A percentile compares a stretch with the other conserved stretches of the same genome.
Conservation (phyloP, 441 rosid genomes). For the Arabidopsis lyrata region DNA sequence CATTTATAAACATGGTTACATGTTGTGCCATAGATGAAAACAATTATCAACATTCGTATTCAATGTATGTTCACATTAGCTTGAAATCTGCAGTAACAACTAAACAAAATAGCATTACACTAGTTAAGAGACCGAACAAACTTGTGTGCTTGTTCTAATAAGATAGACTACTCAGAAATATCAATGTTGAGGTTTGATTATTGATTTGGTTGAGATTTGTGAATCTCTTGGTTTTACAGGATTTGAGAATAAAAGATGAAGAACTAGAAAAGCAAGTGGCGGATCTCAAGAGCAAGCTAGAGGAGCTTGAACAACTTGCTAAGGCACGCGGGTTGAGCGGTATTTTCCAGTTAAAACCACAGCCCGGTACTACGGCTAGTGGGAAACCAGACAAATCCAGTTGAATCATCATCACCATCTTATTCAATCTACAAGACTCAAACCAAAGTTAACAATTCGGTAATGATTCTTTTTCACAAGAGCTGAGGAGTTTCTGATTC, state of each 20-base stretch:
- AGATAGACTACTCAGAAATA: neutral
- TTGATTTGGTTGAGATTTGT: constrained; percentile 21
- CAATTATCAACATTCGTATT: neutral
- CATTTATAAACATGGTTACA: neutral
- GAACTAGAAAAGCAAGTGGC: constrained; percentile 60
- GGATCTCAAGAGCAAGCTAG: constrained; percentile 61
- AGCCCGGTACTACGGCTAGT: constrained; percentile 11
- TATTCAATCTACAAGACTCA: constrained; percentile 16
- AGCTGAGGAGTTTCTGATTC: constrained; percentile 23
- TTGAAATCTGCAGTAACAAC: neutral
- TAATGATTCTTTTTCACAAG: constrained; percentile 26
- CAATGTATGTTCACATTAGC: neutral
- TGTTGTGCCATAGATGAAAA: constrained; percentile 9
- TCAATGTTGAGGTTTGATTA: constrained; percentile 20
- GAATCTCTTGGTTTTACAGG: constrained; percentile 50
- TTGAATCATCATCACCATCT: constrained; percentile 18
- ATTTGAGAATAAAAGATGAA: constrained; percentile 67
- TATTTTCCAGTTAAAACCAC: constrained; percentile 55
- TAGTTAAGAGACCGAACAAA: neutral
- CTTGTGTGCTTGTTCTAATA: neutral
- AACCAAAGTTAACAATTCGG: constrained; percentile 23
- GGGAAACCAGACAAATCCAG: constrained; percentile 24
- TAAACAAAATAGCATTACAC: constrained; percentile 7
- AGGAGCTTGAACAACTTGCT: constrained; percentile 80
- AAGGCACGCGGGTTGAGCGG: constrained; percentile 71